phyloP scores from a whole-genome alignment of 306 rosid genomes.

The Lathyrus aphaca region DNA sequence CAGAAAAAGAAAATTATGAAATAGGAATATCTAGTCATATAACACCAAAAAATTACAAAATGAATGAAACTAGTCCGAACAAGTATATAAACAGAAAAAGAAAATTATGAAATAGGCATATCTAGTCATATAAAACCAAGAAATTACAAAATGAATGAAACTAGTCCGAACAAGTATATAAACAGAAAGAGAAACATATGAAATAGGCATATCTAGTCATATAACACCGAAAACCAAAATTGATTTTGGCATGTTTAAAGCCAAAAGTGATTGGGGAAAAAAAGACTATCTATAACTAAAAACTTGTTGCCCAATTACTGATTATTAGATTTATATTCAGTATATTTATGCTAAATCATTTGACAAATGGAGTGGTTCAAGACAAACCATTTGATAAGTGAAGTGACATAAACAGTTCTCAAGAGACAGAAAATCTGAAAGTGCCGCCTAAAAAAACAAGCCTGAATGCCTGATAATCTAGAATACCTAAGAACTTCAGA shows the following conservation, averaged over 20 bases:
- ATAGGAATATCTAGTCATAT: constrained; percentile 14
- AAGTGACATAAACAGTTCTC: constrained; percentile 24
- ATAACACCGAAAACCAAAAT: constrained; percentile 24
- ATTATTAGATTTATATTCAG: constrained; percentile 4
- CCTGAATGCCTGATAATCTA: constrained; percentile 25
- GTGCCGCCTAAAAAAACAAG: constrained; percentile 9
- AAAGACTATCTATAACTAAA: constrained; percentile 9
- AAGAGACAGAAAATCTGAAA: constrained; percentile 16
- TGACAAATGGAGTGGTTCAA: background rate
- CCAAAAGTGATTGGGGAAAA: background rate
- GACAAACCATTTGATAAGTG: background rate
- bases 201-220: constrained; percentile 20
- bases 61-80: constrained; percentile 6
- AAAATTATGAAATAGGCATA: constrained; percentile 25
- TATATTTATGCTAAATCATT: background rate
- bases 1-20: constrained; percentile 12
- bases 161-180: constrained; percentile 13
- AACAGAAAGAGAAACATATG: constrained; percentile 5
- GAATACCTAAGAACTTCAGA: constrained; percentile 25
- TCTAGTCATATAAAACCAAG: constrained; percentile 2
- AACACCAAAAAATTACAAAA: constrained; percentile 17
- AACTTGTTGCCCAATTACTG: background rate
- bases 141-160: background rate
- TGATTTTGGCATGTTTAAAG: background rate
- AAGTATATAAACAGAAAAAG: constrained; percentile 16